Percentiles rank a stretch among this genome's conserved stretches.
Conservation (phyloP, 768 basidiomycete genomes). For the Artomyces pyxidatus region DNA sequence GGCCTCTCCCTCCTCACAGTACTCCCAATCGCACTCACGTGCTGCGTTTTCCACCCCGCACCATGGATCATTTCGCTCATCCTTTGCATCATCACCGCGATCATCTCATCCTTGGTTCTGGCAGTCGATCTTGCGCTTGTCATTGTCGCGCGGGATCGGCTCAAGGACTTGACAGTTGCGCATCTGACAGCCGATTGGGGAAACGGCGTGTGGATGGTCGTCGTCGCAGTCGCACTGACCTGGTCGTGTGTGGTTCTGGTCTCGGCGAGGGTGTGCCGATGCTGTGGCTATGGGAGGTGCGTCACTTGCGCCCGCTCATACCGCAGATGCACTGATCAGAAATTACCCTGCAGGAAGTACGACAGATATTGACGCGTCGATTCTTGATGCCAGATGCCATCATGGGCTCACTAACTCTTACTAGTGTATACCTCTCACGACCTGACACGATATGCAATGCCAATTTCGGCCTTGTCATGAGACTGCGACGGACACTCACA, state of each 20-base stretch:
- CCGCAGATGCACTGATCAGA: too few species aligned
- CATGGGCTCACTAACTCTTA: too few species aligned
- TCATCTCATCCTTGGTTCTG: slow-evolving; percentile 47
- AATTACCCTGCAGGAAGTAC: too few species aligned
- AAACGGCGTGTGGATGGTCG: slow-evolving; percentile 69
- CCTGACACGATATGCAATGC: too few species aligned
- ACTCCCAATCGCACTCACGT: slow-evolving; percentile 22
- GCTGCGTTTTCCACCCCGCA: slow-evolving; percentile 36
- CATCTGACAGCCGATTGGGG: slow-evolving; percentile 47
- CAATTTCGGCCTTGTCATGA: too few species aligned
- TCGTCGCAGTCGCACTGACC: slow-evolving; percentile 43
- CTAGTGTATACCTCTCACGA: too few species aligned
- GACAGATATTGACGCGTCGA: too few species aligned
- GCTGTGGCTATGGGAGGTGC: slow-evolving; percentile 38
- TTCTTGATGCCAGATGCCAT: too few species aligned
- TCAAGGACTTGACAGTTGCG: slow-evolving; percentile 32
- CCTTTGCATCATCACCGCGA: slow-evolving; percentile 46
- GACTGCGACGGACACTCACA: too few species aligned
- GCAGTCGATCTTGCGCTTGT: slow-evolving; percentile 58
- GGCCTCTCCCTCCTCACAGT: slow-evolving; percentile 50
- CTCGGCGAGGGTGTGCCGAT: slow-evolving; percentile 56
- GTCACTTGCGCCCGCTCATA: too few species aligned
- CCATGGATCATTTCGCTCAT: slow-evolving; percentile 51
- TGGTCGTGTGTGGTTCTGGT: slow-evolving; percentile 56
- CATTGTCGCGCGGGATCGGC: slow-evolving; percentile 38